Evolutionary conservation across 164 flowering plant species (phyloP).

Genomic region (Kalanchoe fedtschenkoi): DNA sequence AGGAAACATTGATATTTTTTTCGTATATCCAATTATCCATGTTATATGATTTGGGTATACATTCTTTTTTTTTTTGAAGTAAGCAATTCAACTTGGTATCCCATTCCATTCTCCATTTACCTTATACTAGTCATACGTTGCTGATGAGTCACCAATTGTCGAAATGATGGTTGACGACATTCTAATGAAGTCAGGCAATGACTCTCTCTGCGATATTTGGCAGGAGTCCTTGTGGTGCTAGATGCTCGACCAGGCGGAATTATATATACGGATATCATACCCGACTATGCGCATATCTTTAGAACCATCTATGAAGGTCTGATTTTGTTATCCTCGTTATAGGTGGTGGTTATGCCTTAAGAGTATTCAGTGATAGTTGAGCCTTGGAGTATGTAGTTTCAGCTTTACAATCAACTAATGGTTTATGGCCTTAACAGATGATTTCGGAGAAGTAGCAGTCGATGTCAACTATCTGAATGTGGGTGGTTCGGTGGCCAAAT

Average conservation of each 20-base stretch:
- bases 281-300: conserved; percentile 60
- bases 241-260: conserved; percentile 89
- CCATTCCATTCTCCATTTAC: too few species aligned
- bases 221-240: conserved; percentile 81
- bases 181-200: too few species aligned
- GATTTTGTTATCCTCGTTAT: neutral
- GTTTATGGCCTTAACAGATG: conserved; percentile 30
- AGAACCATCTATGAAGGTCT: conserved; percentile 93
- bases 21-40: too few species aligned
- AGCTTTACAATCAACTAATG: neutral
- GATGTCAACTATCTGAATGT: conserved; percentile 88
- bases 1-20: neutral
- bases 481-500: conserved; percentile 32
- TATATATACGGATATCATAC: conserved; percentile 66
- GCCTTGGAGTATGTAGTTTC: neutral
- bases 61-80: too few species aligned
- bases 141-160: too few species aligned
- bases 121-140: neutral
- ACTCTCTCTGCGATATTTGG: neutral
- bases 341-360: too few species aligned
- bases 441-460: conserved; percentile 67
- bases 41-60: neutral
- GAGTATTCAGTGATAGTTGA: neutral
- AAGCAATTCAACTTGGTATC: too few species aligned
- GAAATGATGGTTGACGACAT: too few species aligned